These are phyloP conservation scores for Coemansia sp. DNA, from an alignment of 192 early-diverging fungal species.

Conservation along the genomic window DNA sequence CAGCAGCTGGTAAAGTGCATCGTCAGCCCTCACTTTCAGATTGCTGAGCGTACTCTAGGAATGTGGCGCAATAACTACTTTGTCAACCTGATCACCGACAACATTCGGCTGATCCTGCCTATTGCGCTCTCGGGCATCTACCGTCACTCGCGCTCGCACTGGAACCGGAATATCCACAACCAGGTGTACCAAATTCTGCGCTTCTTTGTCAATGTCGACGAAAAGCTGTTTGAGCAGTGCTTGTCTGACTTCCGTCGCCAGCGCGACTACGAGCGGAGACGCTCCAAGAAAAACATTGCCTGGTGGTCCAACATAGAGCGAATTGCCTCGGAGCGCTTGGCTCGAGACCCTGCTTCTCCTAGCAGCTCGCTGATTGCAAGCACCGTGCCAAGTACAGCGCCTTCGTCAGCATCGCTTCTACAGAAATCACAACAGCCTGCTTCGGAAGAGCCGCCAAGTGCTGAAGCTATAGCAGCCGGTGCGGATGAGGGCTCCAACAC, in stretches of 20 bases:
- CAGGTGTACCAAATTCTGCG: slow-evolving; percentile 97
- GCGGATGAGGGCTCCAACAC: background rate
- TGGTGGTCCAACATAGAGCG: slow-evolving; percentile 77
- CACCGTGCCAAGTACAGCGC: background rate
- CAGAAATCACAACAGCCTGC: background rate
- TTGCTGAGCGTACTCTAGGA: slow-evolving; percentile 96
- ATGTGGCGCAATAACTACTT: slow-evolving; percentile 99
- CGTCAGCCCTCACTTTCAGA: slow-evolving; percentile 97
- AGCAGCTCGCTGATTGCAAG: background rate
- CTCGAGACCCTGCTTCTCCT: background rate
- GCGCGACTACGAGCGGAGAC: slow-evolving; percentile 81
- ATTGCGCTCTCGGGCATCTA: slow-evolving; percentile 95
- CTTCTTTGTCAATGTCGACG: slow-evolving; percentile 95
- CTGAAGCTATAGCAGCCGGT: background rate
- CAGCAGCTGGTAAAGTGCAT: slow-evolving; percentile 89
- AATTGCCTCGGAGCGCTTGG: slow-evolving; percentile 28
- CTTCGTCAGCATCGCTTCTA: background rate
- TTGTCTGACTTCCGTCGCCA: slow-evolving; percentile 88
- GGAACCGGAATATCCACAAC: slow-evolving; percentile 98
- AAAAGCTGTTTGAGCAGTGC: slow-evolving; percentile 95
- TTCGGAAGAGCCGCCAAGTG: background rate
- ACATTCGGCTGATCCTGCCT: slow-evolving; percentile 86
- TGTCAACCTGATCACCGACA: slow-evolving; percentile 92
- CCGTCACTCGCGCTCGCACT: slow-evolving; percentile 93
- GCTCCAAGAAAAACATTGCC: slow-evolving; percentile 74